Evolutionary conservation across 1,139 yeast species (phyloP), one percentile per base, ranked within the genome.

Genomic region (Scheffersomyces titani): DNA sequence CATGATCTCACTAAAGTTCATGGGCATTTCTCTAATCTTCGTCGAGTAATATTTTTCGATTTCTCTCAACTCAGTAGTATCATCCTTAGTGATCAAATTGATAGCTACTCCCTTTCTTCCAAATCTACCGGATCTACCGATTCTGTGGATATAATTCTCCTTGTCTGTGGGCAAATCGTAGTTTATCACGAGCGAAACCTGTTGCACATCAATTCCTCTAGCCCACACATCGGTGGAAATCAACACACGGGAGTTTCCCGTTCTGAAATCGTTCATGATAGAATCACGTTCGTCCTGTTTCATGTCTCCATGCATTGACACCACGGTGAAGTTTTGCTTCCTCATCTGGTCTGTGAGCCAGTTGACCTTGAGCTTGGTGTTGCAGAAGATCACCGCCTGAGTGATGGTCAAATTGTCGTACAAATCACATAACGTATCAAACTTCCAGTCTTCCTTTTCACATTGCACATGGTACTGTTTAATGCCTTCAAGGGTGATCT

Each of bases 191-290:
- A 93, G 77, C 0, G 97, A 91, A n/a, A 93, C 97, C 70, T 93
- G 98, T 74, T 93, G 99, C 30, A 93, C 98, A 72, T 93, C 98
- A 56, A 93, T 93, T 54, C 99, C 99, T 70, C 98, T 82, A 0
- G 99, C 98, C 97, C 97, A 92, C 51, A 94, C 96, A 72, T 94
- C 98, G 4, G 99, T 94, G 22, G 98, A 90, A 50, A 94, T 92
- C 59, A 94, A 76, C 9, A 94, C 97, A 57, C 98, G 81, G 6
- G 92, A 87, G 62, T 84, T 84, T 0, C 94, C 94, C 30, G 87
- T 75, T 63, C 96, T 77, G 71, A 89, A 89, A 68, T 92, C 98
- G 66, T 85, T 85, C 98, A 94, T 94, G 60, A 93, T 88, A 56
- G 81, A 77, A 71, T 92, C 97, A 71, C 98, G 81, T 68, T 93